These are phyloP conservation scores for Xylaria sp. DNA, from an alignment of 2,329 filamentous ascomycete genomes.

Conservation along the genomic window DNA sequence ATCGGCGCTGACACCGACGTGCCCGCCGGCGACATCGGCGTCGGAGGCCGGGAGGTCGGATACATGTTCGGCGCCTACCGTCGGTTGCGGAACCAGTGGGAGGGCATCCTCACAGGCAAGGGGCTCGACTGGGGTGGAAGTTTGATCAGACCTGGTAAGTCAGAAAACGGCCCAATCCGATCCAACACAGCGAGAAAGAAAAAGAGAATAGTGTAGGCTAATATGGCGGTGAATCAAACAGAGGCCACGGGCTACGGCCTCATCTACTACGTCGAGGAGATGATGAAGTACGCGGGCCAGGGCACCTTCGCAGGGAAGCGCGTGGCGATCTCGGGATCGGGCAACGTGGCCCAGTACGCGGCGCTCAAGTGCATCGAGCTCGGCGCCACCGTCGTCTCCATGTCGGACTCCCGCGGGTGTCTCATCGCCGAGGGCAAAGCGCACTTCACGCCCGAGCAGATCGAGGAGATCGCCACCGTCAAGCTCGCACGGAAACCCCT, in stretches of 20 bases:
- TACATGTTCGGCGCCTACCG: slow-evolving; percentile 96
- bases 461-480: slow-evolving; percentile 81
- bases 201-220: slow-evolving; percentile 8
- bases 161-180: background rate
- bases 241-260: slow-evolving; percentile 98
- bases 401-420: slow-evolving; percentile 91
- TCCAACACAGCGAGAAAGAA: background rate
- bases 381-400: slow-evolving; percentile 88
- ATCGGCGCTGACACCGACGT: slow-evolving; percentile 97
- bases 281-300: slow-evolving; percentile 90
- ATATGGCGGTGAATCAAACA: slow-evolving; percentile 39
- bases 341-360: slow-evolving; percentile 98
- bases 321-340: slow-evolving; percentile 94
- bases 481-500: slow-evolving; percentile 90
- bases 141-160: slow-evolving; percentile 81
- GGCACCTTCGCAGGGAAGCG: slow-evolving; percentile 91
- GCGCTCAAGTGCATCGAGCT: slow-evolving; percentile 97
- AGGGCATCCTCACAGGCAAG: slow-evolving; percentile 97
- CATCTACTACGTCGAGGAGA: slow-evolving; percentile 95
- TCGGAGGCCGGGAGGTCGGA: slow-evolving; percentile 90
- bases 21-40: slow-evolving; percentile 96
- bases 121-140: slow-evolving; percentile 91
- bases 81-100: slow-evolving; percentile 87
- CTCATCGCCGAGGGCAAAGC: slow-evolving; percentile 78
- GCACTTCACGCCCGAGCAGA: slow-evolving; percentile 81